A percentile compares a stretch with the other conserved stretches of the same genome.
Evolutionary conservation across 768 basidiomycete species (phyloP).

Genomic region (Suillus subluteus): DNA sequence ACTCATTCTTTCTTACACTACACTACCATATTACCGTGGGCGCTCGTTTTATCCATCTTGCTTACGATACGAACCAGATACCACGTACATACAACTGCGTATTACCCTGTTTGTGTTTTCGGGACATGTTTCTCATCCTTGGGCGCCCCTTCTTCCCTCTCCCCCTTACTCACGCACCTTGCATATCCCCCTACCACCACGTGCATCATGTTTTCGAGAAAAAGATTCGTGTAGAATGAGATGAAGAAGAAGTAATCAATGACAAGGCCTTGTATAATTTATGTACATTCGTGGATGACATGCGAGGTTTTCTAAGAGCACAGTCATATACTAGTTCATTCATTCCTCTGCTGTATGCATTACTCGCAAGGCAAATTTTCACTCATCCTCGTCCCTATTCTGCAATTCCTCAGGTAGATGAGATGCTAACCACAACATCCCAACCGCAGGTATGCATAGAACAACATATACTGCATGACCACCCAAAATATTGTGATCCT

Average conservation of each 20-base stretch:
- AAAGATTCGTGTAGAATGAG: slow-evolving; percentile 22
- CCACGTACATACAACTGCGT: slow-evolving; percentile 14
- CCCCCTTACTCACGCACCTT: slow-evolving; percentile 12
- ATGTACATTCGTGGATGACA: background rate
- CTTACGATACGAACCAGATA: slow-evolving; percentile 37
- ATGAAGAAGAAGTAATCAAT: slow-evolving; percentile 32
- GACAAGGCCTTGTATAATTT: slow-evolving; percentile 38
- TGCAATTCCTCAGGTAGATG: slow-evolving; percentile 45
- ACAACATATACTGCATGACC: slow-evolving; percentile 52
- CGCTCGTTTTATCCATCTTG: slow-evolving; percentile 27
- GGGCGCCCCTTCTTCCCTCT: slow-evolving; percentile 18
- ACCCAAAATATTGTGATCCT: slow-evolving; percentile 45
- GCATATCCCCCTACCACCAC: slow-evolving; percentile 23
- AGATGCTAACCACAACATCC: slow-evolving; percentile 35
- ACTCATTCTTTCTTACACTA: slow-evolving; percentile 18
- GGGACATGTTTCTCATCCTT: slow-evolving; percentile 27
- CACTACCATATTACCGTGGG: slow-evolving; percentile 14
- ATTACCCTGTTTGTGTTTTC: slow-evolving; percentile 25
- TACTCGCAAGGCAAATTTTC: background rate
- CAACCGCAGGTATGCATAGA: slow-evolving; percentile 23
- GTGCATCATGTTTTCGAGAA: slow-evolving; percentile 31
- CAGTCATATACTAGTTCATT: background rate
- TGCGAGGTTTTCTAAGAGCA: background rate
- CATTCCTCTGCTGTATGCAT: background rate
- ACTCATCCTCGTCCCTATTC: slow-evolving; percentile 30